Conservation (phyloP, 208 protist species). For the Trypanosoma boissoni region DNA sequence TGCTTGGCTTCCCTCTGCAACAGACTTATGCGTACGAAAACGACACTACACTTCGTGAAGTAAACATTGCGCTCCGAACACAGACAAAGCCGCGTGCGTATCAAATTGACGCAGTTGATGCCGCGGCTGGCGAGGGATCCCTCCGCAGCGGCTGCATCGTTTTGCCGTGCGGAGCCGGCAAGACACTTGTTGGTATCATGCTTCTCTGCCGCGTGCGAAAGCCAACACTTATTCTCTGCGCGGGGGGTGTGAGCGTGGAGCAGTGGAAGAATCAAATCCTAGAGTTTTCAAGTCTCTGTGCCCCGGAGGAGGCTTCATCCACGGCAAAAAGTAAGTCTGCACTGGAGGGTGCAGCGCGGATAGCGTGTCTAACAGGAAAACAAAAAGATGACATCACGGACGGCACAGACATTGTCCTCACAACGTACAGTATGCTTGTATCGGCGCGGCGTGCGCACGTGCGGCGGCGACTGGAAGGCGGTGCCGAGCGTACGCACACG, state of each 20-base stretch:
- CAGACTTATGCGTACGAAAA: conserved; percentile 85
- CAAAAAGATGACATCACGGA: conserved; percentile 89
- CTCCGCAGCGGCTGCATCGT: conserved; percentile 97
- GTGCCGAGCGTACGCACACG: not conserved
- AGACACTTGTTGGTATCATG: conserved; percentile 99
- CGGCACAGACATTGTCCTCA: conserved; percentile 93
- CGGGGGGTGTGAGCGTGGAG: conserved; percentile 93
- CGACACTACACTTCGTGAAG: conserved; percentile 55
- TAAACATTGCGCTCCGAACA: conserved; percentile 57
- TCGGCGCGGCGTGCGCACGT: conserved; percentile 56
- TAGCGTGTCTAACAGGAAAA: conserved; percentile 92
- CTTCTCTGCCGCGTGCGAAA: conserved; percentile 95
- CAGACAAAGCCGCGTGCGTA: conserved; percentile 80
- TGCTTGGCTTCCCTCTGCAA: conserved; percentile 73
- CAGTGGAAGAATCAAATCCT: conserved; percentile 97
- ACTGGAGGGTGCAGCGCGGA: conserved; percentile 52
- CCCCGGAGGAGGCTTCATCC: conserved; percentile 17
- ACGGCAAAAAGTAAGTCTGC: not conserved
- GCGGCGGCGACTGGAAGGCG: conserved; percentile 24
- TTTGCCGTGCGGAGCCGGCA: conserved; percentile 99
- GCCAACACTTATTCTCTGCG: conserved; percentile 94
- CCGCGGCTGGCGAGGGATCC: conserved; percentile 45
- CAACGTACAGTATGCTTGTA: conserved; percentile 99
- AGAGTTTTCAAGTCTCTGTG: conserved; percentile 77
- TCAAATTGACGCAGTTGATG: conserved; percentile 81